These are phyloP conservation scores for Spathaspora sp. DNA, from an alignment of 1,139 yeast species.

Conservation along the genomic window DNA sequence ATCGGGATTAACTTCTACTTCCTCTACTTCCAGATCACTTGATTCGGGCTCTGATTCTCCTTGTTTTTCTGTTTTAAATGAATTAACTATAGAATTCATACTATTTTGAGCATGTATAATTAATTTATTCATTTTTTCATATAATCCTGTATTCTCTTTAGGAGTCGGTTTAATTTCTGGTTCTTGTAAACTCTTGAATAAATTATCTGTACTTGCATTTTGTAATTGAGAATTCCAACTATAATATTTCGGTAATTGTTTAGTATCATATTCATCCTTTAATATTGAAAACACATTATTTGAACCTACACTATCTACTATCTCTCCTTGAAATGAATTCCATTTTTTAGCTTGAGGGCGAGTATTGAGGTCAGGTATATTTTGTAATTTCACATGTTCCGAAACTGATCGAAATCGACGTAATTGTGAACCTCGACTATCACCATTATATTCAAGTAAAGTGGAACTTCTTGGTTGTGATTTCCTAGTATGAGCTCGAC, in stretches of 20 bases:
- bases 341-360: constrained; percentile 24
- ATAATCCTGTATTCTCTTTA: constrained; percentile 8
- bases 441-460: not conserved
- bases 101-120: constrained; percentile 18
- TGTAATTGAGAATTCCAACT: not conserved
- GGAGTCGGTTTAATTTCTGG: constrained; percentile 2
- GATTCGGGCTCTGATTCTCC: not conserved
- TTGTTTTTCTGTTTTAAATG: constrained; percentile 5
- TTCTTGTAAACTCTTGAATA: constrained; percentile 17
- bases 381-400: constrained; percentile 3
- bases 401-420: not conserved
- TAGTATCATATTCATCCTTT: constrained; percentile 29
- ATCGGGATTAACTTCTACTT: constrained; percentile 21
- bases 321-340: constrained; percentile 18
- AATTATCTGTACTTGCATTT: constrained; percentile 22
- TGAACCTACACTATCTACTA: not conserved
- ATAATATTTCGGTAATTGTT: constrained; percentile 12
- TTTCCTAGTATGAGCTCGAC: not conserved
- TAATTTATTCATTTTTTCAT: constrained; percentile 15
- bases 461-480: not conserved
- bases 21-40: constrained; percentile 33
- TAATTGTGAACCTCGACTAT: not conserved
- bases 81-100: constrained; percentile 19
- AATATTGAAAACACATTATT: constrained; percentile 30
- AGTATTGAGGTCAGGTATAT: constrained; percentile 7